These are phyloP conservation scores for Tuber melanosporum DNA, from an alignment of 495 filamentous ascomycete genomes.

Conservation along the genomic window DNA sequence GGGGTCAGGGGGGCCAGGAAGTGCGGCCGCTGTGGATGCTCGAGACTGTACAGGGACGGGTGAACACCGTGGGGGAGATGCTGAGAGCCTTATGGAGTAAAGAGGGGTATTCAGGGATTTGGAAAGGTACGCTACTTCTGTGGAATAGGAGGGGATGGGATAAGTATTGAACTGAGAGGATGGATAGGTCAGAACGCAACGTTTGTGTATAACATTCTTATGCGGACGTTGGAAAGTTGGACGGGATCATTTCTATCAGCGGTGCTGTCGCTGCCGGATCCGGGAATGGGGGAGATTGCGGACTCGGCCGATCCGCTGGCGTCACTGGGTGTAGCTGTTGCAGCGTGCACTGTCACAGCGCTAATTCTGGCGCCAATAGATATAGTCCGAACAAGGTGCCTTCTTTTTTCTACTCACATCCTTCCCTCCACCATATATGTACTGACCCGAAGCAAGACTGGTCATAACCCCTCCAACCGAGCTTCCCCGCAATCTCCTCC, in stretches of 20 bases:
- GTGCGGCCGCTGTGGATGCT: constrained; percentile 42
- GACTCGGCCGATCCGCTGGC: constrained; percentile 37
- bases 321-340: constrained; percentile 65
- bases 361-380: constrained; percentile 79
- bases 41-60: constrained; percentile 7
- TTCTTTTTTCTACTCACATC: constrained; percentile 14
- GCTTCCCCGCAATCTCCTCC: constrained; percentile 64
- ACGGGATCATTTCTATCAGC: constrained; percentile 37
- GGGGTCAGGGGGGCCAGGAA: constrained; percentile 19
- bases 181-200: constrained; percentile 35
- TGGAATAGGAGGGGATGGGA: constrained; percentile 22
- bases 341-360: constrained; percentile 72
- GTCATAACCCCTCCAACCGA: constrained; percentile 72
- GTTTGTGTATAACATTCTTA: constrained; percentile 35
- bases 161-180: constrained; percentile 5
- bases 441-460: constrained; percentile 48
- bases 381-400: constrained; percentile 71
- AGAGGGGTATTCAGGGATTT: constrained; percentile 83
- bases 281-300: constrained; percentile 35
- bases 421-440: constrained; percentile 10
- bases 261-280: constrained; percentile 37
- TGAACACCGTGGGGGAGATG: constrained; percentile 30
- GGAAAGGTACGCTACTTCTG: constrained; percentile 81
- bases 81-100: constrained; percentile 62
- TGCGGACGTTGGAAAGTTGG: constrained; percentile 38